A percentile compares a stretch with the other conserved stretches of the same genome.
These are phyloP conservation scores for Hymenoscyphus fraxineus DNA, from an alignment of 2,329 filamentous ascomycete species.

Conservation along the genomic window DNA sequence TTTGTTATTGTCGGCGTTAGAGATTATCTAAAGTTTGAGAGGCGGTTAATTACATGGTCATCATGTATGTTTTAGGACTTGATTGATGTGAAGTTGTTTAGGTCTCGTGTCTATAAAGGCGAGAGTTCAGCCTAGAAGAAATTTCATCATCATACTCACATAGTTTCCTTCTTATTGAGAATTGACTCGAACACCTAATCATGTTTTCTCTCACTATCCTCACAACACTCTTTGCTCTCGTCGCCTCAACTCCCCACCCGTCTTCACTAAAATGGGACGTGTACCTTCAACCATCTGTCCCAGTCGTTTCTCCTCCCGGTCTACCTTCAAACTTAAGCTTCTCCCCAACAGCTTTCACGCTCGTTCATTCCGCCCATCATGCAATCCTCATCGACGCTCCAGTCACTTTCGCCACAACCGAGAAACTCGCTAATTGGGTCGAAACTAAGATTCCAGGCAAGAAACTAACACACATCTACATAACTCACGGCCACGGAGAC, in stretches of 20 bases:
- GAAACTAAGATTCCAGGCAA: conserved; percentile 29
- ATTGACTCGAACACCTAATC: background rate
- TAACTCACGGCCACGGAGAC: conserved; percentile 42
- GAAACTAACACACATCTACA: conserved; percentile 37
- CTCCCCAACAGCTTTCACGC: conserved; percentile 20
- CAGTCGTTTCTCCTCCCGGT: background rate
- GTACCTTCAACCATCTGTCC: background rate
- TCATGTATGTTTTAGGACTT: background rate
- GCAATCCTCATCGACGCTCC: conserved; percentile 40
- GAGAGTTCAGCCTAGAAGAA: background rate
- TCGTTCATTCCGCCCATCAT: conserved; percentile 20
- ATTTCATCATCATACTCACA: background rate
- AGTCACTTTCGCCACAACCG: conserved; percentile 32
- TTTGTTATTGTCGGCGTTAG: background rate
- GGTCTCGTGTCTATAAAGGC: background rate
- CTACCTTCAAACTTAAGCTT: background rate
- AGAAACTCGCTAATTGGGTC: conserved; percentile 37
- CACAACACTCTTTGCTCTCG: background rate
- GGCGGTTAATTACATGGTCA: background rate
- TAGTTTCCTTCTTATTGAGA: no score
- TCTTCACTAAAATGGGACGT: background rate
- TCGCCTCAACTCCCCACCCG: background rate
- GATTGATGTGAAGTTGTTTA: background rate
- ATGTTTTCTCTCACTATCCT: background rate
- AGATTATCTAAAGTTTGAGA: background rate